phyloP scores from a whole-genome alignment of 2,329 filamentous ascomycete genomes.

The Penicillium sp. region DNA sequence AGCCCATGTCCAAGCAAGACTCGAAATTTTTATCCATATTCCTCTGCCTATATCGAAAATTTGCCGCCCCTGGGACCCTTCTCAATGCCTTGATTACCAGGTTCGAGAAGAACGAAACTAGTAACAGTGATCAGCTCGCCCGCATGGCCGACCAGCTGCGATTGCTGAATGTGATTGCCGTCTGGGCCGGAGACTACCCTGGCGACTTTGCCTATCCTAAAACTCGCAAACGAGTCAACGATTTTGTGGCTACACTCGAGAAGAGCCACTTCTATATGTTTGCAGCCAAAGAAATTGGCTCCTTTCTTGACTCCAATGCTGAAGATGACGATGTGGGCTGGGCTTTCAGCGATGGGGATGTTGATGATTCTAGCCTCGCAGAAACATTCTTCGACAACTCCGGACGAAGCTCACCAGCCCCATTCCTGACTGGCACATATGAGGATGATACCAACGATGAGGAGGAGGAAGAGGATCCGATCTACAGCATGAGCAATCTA shows the following conservation, averaged over 20 bases:
- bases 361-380: conserved; percentile 47
- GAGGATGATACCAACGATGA: conserved; percentile 28
- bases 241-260: conserved; percentile 76
- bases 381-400: conserved; percentile 48
- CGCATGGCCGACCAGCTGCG: conserved; percentile 81
- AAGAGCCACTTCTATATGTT: conserved; percentile 80
- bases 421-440: conserved; percentile 31
- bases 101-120: conserved; percentile 74
- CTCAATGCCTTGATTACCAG: conserved; percentile 69
- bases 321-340: conserved; percentile 93
- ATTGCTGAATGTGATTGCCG: conserved; percentile 80
- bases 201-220: conserved; percentile 85
- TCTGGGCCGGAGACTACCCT: conserved; percentile 88
- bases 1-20: conserved; percentile 84
- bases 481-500: conserved; percentile 43
- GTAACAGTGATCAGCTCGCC: conserved; percentile 72
- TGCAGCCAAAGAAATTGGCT: conserved; percentile 81
- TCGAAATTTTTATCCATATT: conserved; percentile 88
- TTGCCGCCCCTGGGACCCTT: conserved; percentile 78
- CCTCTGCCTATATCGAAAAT: conserved; percentile 90
- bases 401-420: conserved; percentile 46
- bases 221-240: conserved; percentile 72
- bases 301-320: conserved; percentile 73
- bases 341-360: conserved; percentile 77
- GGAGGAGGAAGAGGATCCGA: conserved; percentile 41